Percentiles rank a stretch among this genome's conserved stretches.
These are phyloP conservation scores for Ophiostoma pallidulum DNA, from an alignment of 2,329 filamentous ascomycete species.

Conservation along the genomic window DNA sequence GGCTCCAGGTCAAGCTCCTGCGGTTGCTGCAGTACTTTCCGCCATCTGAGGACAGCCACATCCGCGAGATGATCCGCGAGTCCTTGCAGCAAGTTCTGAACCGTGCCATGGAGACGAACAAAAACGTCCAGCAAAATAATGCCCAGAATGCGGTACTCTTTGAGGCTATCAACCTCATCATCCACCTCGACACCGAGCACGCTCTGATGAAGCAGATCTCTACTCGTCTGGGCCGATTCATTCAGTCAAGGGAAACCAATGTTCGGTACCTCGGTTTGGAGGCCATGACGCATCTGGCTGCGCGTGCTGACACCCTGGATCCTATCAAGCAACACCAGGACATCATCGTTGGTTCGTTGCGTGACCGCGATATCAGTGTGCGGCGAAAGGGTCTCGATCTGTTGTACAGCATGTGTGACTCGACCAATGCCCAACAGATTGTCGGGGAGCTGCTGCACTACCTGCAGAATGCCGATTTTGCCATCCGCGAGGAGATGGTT, in stretches of 20 bases:
- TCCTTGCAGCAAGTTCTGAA: slow-evolving; percentile 87
- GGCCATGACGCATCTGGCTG: slow-evolving; percentile 96
- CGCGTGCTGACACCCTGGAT: slow-evolving; percentile 84
- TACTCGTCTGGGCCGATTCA: slow-evolving; percentile 81
- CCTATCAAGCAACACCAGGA: slow-evolving; percentile 98
- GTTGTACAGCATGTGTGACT: slow-evolving; percentile 98
- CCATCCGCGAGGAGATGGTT: slow-evolving; percentile 98
- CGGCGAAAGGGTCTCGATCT: slow-evolving; percentile 90
- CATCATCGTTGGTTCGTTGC: slow-evolving; percentile 87
- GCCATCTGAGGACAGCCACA: slow-evolving; percentile 87
- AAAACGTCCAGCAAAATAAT: slow-evolving; percentile 99
- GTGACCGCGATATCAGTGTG: slow-evolving; percentile 94
- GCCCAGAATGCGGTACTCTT: slow-evolving; percentile 97
- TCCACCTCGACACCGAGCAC: slow-evolving; percentile 92
- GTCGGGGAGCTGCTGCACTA: slow-evolving; percentile 91
- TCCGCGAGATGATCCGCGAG: slow-evolving; percentile 84
- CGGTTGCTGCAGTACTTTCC: slow-evolving; percentile 92
- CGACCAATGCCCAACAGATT: slow-evolving; percentile 85
- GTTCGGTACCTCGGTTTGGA: slow-evolving; percentile 92
- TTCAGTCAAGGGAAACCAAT: slow-evolving; percentile 93
- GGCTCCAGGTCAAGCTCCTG: slow-evolving; percentile 93
- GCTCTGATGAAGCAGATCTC: slow-evolving; percentile 95
- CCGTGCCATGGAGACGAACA: slow-evolving; percentile 82
- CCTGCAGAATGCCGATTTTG: slow-evolving; percentile 92
- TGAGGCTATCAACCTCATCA: slow-evolving; percentile 96